Base-by-base conservation (phyloP, 164 flowering plant species). In the Liquidambar formosana region DNA sequence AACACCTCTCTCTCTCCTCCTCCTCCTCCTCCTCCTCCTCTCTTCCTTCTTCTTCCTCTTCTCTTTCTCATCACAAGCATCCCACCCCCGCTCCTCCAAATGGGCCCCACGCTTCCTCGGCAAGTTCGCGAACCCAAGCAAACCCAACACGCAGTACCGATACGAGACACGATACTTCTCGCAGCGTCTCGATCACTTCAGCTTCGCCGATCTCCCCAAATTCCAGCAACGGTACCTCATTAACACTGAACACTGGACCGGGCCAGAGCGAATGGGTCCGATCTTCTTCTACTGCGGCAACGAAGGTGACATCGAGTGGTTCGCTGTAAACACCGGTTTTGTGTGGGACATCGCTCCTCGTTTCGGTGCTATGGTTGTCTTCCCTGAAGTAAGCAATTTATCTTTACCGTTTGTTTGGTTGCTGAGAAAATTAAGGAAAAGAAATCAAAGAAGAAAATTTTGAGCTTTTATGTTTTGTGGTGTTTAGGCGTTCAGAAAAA, bases 231-330 rank as follows among this genome's bases (percentile, higher is more conserved):
- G 94, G 13, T 94, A 89, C 77, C 91, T 94, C 46, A 81, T 94
- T 69, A 88, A 63, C 82, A 48, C 78, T 43, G 82, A 85, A 14
- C 80, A 89, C 78, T 94, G 96, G 97, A 14, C 51, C 23, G 97
- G 96, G 2, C 75, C 90, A 22, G 25, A 46, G 2, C 69, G 66
- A 5, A 44, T 61, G 70, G 92, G 82, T 0, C 97, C 98, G 8
- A 89, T 94, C 72, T 94, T 94, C 83, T 66, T 94, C 60, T 90
- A 92, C 80, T 90, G 95, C 63, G 98, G 98, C 23, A 92, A 92
- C 45, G 97, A 94, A 78, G 95, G 98, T 3, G 92, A 88, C 64
- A 92, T 92, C 75, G 97, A 85, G 54, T 92, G 98, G 97, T 90
- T 94, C 72, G 96, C 97, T 3, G 79, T 64, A 13, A 90, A 89